These are phyloP conservation scores for Miscanthus lutarioriparius DNA, from an alignment of 176 grass and related monocot species.

Conservation along the genomic window DNA sequence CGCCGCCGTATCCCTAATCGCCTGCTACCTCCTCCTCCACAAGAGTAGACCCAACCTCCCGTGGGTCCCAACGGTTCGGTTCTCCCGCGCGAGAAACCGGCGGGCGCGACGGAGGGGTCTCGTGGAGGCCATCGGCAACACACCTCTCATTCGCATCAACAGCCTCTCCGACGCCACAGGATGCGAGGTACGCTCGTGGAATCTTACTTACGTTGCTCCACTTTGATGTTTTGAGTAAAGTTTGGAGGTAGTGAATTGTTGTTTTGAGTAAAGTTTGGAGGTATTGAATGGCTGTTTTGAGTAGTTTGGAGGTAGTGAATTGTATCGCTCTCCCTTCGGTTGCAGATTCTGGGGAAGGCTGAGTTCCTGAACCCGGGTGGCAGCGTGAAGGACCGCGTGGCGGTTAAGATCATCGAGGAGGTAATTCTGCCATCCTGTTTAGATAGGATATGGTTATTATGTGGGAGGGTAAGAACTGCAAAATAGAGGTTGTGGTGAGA, in stretches of 20 bases:
- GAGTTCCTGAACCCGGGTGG: constrained; percentile 98
- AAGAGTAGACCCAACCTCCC: constrained; percentile 10
- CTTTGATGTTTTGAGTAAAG: not conserved
- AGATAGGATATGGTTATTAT: not conserved
- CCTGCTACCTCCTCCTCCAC: constrained; percentile 48
- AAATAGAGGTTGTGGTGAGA: not conserved
- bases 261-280: not conserved
- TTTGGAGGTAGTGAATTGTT: constrained; percentile 8
- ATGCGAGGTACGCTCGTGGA: constrained; percentile 58
- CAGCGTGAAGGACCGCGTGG: constrained; percentile 90
- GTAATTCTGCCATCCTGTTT: constrained; percentile 31
- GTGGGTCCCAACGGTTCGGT: not conserved
- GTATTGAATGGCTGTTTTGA: no score
- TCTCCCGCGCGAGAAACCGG: constrained; percentile 4
- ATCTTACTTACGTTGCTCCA: not conserved
- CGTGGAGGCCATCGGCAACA: constrained; percentile 75
- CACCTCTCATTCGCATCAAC: constrained; percentile 91
- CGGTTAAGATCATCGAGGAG: constrained; percentile 96
- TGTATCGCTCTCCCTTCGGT: constrained; percentile 20
- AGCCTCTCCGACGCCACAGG: constrained; percentile 92
- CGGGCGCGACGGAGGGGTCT: constrained; percentile 58
- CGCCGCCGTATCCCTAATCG: constrained; percentile 59
- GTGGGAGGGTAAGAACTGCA: not conserved
- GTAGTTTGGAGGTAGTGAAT: not conserved
- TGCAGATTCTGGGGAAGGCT: constrained; percentile 94